Evolutionary conservation across 164 flowering plant species (phyloP).

Genomic region (Magnolia officinalis): DNA sequence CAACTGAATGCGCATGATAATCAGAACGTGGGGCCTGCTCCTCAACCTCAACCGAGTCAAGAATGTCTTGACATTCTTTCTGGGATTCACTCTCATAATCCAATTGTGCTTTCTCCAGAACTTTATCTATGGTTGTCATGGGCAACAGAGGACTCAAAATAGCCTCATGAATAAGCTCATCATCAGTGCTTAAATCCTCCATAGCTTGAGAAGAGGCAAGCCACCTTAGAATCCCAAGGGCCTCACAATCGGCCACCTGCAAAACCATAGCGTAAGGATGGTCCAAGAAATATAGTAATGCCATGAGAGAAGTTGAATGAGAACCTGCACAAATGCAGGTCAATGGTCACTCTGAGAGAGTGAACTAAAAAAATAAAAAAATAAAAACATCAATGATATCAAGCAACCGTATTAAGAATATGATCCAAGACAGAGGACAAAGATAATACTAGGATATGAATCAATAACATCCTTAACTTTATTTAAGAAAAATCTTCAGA

Average conservation of each 20-base stretch:
- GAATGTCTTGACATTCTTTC: constrained; percentile 94
- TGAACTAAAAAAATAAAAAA: too few species aligned
- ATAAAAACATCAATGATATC: too few species aligned
- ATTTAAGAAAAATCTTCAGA: too few species aligned
- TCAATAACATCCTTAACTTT: too few species aligned
- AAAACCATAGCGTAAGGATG: constrained; percentile 1
- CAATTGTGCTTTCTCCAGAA: constrained; percentile 68
- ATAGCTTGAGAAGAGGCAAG: constrained; percentile 89
- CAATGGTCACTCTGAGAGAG: too few species aligned
- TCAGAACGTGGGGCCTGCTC: constrained; percentile 16
- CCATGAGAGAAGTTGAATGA: too few species aligned
- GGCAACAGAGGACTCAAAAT: constrained; percentile 75
- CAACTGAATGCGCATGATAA: constrained; percentile 13
- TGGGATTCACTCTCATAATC: constrained; percentile 84
- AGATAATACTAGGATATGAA: too few species aligned
- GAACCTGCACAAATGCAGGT: too few species aligned
- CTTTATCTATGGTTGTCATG: constrained; percentile 46
- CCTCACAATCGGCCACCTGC: constrained; percentile 65
- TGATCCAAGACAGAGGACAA: too few species aligned
- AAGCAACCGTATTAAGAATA: too few species aligned
- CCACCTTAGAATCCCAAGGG: constrained; percentile 76
- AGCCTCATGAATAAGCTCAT: constrained; percentile 65
- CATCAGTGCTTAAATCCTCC: constrained; percentile 85
- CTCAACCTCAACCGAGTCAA: constrained; percentile 68
- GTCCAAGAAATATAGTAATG: too few species aligned